Base-by-base conservation (phyloP, 106 monocot species). In the Allium fistulosum region DNA sequence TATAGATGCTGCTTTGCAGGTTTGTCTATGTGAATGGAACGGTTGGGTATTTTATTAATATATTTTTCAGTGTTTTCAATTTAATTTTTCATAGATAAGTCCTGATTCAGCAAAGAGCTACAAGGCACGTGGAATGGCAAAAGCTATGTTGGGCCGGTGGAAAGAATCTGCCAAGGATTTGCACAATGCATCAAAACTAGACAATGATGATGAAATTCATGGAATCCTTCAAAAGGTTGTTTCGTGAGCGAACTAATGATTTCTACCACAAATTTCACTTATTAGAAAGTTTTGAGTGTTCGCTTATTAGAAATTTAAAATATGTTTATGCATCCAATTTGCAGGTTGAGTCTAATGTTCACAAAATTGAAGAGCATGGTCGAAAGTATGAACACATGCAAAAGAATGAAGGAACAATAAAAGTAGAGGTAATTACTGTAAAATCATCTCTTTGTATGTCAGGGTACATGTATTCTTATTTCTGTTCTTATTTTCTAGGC, bases 71-170 rank as follows among this genome's bases (percentile, higher is more conserved):
- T 28, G 53, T 10, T 14, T 59, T 16, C 8, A 49, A 49, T 9
- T 18, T 59, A 16, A 17, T 65, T 58, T 51, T 64, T 46, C 56
- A 46, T 78, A 92, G 95, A 88, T 91, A 75, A 91, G 91, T 74
- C 79, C 91, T 7, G 85, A 95, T 62, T 95, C 81, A 15, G 91
- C 91, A 47, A 95, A 91, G 75, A 88, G 85, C 63, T 91, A 95
- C 75, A 95, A 95, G 79, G 76, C 75, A 22, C 75, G 91, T 62
- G 95, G 95, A 12, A 88, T 91, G 81, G 95, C 95, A 57, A 91
- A 77, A 58, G 83, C 88, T 61, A 72, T 81, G 76, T 69, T 95
- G 65, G 88, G 91, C 11, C 69, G 76, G 12, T 95, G 95, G 95
- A 80, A 88, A 72, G 95, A 84, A 64, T 88, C 95, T 74, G 95